Base-by-base conservation (phyloP, 306 rosid species). In the Echinosophora koreensis region DNA sequence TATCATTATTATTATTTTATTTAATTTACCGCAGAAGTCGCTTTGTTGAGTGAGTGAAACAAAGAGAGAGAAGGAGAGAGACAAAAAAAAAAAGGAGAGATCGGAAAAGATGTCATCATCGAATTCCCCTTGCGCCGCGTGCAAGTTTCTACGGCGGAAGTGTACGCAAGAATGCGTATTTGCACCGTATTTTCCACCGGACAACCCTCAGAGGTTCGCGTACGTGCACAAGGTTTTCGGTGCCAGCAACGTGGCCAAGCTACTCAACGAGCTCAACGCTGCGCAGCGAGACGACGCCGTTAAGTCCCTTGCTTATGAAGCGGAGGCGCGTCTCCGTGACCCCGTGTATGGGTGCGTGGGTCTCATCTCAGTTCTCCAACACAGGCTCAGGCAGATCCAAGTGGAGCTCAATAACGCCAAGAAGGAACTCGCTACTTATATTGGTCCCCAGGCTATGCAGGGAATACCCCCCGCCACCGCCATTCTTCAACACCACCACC, bases 151-250 rank as follows among this genome's bases (percentile, higher is more conserved):
- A 11, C 54, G 98, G 82, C 78, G 96, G 49, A 94, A 92, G 46
- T 94, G 98, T 89, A 92, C 98, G 14, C 94, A 88, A 62, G 97
- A 94, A 74, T 94, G 98, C 80, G 96, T 89, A 51, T 94, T 90
- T 59, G 98, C 98, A 0, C 98, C 98, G 8, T 94, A 92, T 73
- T 94, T 94, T 77, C 98, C 98, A 44, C 97, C 98, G 16, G 98
- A 94, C 77, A 89, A 94, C 66, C 97, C 93, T 0, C 96, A 90
- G 76, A 86, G 91, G 69, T 94, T 94, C 16, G 76, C 85, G n/a
- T 89, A 82, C 58, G 96, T 94, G 8, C 98, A 94, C 89, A 89
- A 87, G 69, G 96, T 92, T 2, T 94, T 94, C 76, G 98, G 98
- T 0, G 98, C 98, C 4, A 90, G 98, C 84, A 94, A 94, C 74